Base-by-base conservation (phyloP, 495 filamentous ascomycete species). In the Terfezia claveryi region DNA sequence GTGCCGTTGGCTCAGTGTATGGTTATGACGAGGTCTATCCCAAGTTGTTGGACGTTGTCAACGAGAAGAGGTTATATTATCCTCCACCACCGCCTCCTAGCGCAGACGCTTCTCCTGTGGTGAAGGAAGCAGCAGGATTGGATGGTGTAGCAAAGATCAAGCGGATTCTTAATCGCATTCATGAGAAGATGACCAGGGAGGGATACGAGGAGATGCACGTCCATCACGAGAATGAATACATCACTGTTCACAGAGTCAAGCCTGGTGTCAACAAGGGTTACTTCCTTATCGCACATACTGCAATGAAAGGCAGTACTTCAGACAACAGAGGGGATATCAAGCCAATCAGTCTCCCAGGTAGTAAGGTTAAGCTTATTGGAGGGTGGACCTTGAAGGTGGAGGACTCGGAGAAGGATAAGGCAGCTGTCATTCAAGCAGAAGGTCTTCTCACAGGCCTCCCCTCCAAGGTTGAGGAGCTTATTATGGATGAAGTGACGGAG, bases 1-100 rank as follows among this genome's bases (percentile, higher is more conserved):
- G 83, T 58, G 85, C 87, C 1, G 85, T 81, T 36, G 92, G 92
- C 36, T 94, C 88, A 62, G 92, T 95, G 16, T 91, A 95, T 81
- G 92, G 92, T n/a, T 95, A 93, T 62, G 92, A 99, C 63, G 92
- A 99, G 65, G 75, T 96, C 54, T 99, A 99, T 62, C 92, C 92
- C 4, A 80, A 81, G 54, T 71, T 94, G 51, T 77, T 96, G 20
- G 85, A 99, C 61, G 76, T 99, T 20, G 92, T 99, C 12, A 72
- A 79, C 49, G 92, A 99, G 62, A 88, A 76, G 16, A 75, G 92
- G 49, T 69, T 80, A 3, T 99, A 99, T 64, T 56, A 55, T 36
- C 57, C 62, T 44, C 63, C 63, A 8, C 59, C 62, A 12, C 65
- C 63, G 71, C 77, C 8, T 87, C 41, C 41, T 5, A 46, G 14